Evolutionary conservation across 2,329 filamentous ascomycete genomes (phyloP), one percentile per base, ranked within the genome.

Genomic region (Purpureocillium takamizusanense): DNA sequence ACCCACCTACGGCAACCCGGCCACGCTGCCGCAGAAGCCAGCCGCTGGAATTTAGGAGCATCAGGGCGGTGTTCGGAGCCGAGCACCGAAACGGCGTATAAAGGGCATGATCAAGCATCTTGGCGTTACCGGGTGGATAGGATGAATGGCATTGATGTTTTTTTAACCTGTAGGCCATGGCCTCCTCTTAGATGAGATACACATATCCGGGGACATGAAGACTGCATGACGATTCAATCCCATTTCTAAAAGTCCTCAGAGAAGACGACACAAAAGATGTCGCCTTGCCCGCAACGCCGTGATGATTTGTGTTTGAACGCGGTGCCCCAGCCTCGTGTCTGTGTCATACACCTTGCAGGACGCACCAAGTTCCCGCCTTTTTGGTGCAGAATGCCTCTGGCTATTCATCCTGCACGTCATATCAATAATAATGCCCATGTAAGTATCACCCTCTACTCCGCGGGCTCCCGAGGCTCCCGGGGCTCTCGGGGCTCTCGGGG

Each of bases 11-110:
- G 74, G 74, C 46, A 78, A 78, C 54, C 74, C 74, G 41, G 72
- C 74, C 25, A 72, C 71, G 25, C 54, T 78, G 52, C 74, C 74
- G 42, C 74, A 78, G 52, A 78, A 78, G 59, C 74, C 74, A 42
- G 61, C 69, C 27, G 65, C 67, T 42, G 67, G 65, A 51, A 63
- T 69, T 50, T 69, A 66, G 45, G 46, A 52, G 51, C 51, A 60
- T 56, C 47, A 46, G 36, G 45, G 32, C 40, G 49, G 49, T 56
- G 49, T 55, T 55, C 35, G 21, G 41, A 41, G 36, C 37, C 40
- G 29, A 31, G 42, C 48, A 45, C 48, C 46, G 43, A 46, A 46
- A 47, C 52, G 56, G 57, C 55, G 56, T 52, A 59, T 47, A 52
- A 25, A 45, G 56, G 38, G 52, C 48, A 57, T 58, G 51, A 50